These are phyloP conservation scores for Aaosphaeria arxii DNA, from an alignment of 2,329 filamentous ascomycete genomes.

Conservation along the genomic window DNA sequence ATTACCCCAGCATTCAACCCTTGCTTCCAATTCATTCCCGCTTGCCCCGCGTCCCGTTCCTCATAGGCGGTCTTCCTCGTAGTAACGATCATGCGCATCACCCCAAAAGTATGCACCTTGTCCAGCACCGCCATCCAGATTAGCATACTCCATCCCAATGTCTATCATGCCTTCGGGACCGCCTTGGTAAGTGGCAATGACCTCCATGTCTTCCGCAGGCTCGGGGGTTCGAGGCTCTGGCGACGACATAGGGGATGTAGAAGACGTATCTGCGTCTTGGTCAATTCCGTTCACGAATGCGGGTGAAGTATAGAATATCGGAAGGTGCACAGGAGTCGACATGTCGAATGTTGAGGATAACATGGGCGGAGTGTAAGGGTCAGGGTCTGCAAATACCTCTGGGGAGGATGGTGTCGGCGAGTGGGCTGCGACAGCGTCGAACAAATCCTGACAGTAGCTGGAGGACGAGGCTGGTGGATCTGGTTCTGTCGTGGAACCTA, in stretches of 20 bases:
- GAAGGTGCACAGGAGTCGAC: background rate
- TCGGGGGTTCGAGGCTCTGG: conserved; percentile 2
- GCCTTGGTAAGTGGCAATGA: background rate
- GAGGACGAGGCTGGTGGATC: background rate
- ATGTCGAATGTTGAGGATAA: background rate
- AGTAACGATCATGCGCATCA: no score
- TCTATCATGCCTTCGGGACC: no score
- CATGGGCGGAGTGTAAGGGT: background rate
- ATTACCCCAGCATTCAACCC: no score
- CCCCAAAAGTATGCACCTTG: no score
- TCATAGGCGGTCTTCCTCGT: no score
- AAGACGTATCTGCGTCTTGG: background rate
- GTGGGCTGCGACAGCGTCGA: background rate
- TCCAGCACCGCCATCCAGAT: no score
- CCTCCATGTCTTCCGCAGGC: background rate
- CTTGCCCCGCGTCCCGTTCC: no score
- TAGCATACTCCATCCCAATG: no score
- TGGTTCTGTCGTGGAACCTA: background rate
- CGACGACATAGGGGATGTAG: background rate
- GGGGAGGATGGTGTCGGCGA: background rate
- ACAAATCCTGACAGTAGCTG: background rate
- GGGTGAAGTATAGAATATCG: background rate
- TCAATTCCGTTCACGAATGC: background rate
- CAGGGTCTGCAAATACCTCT: background rate
- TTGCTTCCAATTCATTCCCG: no score